These are phyloP conservation scores for Podospora fimiseda DNA, from an alignment of 495 filamentous ascomycete genomes.

Conservation along the genomic window DNA sequence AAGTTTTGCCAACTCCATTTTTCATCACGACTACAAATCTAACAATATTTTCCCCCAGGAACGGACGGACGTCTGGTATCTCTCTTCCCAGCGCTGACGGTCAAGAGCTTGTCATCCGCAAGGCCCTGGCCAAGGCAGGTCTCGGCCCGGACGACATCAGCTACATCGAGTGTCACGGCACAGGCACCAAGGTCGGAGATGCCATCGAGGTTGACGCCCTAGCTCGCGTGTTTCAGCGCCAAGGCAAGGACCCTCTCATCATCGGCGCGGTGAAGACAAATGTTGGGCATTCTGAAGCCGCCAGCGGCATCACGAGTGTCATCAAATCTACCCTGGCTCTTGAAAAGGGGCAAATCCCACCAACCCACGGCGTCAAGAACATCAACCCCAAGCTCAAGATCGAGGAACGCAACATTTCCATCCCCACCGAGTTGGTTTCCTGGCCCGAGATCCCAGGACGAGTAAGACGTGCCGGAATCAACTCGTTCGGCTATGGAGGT, in stretches of 20 bases:
- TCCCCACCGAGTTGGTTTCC: conserved; percentile 21
- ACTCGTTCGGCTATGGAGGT: conserved; percentile 37
- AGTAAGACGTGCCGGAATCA: conserved; percentile 26
- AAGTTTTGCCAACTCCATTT: no score
- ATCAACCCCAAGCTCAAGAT: conserved; percentile 38
- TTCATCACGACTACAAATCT: no score
- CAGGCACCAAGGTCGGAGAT: conserved; percentile 42
- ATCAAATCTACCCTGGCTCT: conserved; percentile 46
- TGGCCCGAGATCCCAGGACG: conserved; percentile 14
- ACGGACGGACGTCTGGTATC: conserved; percentile 16
- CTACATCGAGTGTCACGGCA: conserved; percentile 40
- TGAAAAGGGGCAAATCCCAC: conserved; percentile 38
- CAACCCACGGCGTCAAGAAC: conserved; percentile 34
- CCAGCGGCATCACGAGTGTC: conserved; percentile 41
- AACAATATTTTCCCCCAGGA: no score
- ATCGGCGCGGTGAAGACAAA: conserved; percentile 41
- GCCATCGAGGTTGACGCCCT: conserved; percentile 27
- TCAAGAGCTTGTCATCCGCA: conserved; percentile 13
- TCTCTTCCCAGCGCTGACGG: conserved; percentile 13
- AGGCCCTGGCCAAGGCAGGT: conserved; percentile 6
- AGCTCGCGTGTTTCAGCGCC: conserved; percentile 10
- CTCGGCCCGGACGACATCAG: conserved; percentile 14
- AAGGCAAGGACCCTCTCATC: neutral
- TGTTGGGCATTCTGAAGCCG: conserved; percentile 44
- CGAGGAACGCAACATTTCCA: conserved; percentile 9